phyloP scores from a whole-genome alignment of 495 filamentous ascomycete species.

The Aspergillus kassunensis region DNA sequence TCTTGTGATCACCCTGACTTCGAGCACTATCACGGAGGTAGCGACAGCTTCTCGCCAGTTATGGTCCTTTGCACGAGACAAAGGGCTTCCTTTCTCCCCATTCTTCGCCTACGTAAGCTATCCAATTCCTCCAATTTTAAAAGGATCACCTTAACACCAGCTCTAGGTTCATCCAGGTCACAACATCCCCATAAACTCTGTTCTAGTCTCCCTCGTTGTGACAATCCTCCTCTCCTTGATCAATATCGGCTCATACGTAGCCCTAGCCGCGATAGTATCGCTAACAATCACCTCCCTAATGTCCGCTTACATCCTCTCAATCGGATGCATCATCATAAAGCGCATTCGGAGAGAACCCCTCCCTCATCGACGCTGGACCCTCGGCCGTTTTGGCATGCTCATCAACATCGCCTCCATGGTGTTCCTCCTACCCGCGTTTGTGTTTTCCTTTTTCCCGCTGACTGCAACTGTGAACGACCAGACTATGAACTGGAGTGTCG shows the following conservation, averaged over 20 bases:
- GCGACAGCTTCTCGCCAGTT: constrained; percentile 56
- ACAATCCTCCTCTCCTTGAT: constrained; percentile 49
- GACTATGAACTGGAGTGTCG: constrained; percentile 49
- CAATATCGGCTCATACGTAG: constrained; percentile 48
- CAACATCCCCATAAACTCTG: constrained; percentile 50
- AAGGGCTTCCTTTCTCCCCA: constrained; percentile 51
- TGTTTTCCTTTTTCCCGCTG: constrained; percentile 53
- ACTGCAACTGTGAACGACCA: constrained; percentile 33
- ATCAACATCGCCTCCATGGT: constrained; percentile 41
- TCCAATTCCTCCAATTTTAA: neutral
- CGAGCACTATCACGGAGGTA: constrained; percentile 49
- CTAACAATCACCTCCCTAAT: constrained; percentile 38
- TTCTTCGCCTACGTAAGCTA: constrained; percentile 46
- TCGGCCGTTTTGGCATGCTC: constrained; percentile 45
- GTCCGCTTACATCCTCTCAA: constrained; percentile 50
- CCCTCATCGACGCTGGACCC: constrained; percentile 42
- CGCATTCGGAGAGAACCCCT: constrained; percentile 39
- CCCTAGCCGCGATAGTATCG: constrained; percentile 46
- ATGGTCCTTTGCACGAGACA: constrained; percentile 55
- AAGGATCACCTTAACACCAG: neutral
- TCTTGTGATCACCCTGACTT: constrained; percentile 45
- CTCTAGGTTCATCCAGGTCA: constrained; percentile 40
- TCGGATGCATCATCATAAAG: constrained; percentile 45
- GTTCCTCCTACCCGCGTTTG: constrained; percentile 44
- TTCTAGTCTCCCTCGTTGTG: constrained; percentile 42